Evolutionary conservation across 129 eudicot species (phyloP), one percentile per base, ranked within the genome.

Genomic region (Oenanthe sinensis): DNA sequence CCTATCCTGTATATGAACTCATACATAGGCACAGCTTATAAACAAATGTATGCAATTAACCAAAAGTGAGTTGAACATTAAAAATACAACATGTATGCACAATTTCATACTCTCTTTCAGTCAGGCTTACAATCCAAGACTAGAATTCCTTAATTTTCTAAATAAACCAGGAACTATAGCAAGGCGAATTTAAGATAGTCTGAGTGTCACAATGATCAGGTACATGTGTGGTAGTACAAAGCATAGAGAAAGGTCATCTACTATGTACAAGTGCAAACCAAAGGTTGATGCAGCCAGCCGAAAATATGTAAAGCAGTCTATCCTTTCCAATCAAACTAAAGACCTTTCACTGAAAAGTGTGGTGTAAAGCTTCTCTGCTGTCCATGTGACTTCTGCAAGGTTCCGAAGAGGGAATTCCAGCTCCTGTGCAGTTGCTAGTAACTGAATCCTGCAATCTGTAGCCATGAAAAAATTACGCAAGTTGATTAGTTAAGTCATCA

Each of bases 311-410:
- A 72, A 72, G 39, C 48, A 71, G 50, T 19, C 13, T 24, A n/a
- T 10, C 17, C 28, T 72, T 22, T 20, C 30, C 8, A 13, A 0
- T 43, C 8, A 22, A 3, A 81, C 72, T 75, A 83, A 60, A 36
- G 28, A 73, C 47, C 69, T 62, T 60, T 85, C 83, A 75, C 44
- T 75, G 37, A 77, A 84, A 42, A 87, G 74, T 33, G 82, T 79
- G 46, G 80, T 79, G 80, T 78, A 77, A 52, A 92, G 81, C 77
- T 90, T 86, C 82, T 77, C 87, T 1, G 96, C 97, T 6, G 85
- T 88, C 86, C 88, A 88, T 78, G 88, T 92, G 49, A 80, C 90
- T 77, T 86, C 96, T 67, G 79, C 79, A 74, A 92, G 90, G 86
- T 79, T 58, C 65, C 77, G 80, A 19, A 92, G 82, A 58, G 87